Percentiles rank a stretch among this genome's conserved stretches.
These are phyloP conservation scores for Talaromyces thailandensis DNA, from an alignment of 495 filamentous ascomycete genomes.

Conservation along the genomic window DNA sequence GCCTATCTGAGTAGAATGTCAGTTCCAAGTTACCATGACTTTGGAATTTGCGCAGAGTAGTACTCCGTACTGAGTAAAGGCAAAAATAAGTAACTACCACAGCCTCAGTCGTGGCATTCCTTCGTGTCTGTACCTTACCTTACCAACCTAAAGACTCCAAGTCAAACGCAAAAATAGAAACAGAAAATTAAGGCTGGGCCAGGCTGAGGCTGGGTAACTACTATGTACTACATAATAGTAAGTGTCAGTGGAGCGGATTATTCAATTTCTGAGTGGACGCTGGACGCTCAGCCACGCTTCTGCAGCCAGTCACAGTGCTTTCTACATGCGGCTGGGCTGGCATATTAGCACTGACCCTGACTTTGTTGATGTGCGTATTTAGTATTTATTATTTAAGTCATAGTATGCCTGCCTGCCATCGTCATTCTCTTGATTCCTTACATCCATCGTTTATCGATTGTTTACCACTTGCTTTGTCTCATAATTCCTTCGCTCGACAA, in stretches of 20 bases:
- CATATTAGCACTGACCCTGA: background rate
- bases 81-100: background rate
- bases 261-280: background rate
- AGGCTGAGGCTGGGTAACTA: background rate
- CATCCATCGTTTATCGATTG: background rate
- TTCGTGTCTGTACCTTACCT: too few relatives aligned
- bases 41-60: background rate
- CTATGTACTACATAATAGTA: too few relatives aligned
- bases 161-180: slow-evolving; percentile 1
- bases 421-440: background rate
- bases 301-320: background rate
- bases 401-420: background rate
- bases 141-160: background rate
- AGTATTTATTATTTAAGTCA: background rate
- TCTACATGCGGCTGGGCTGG: background rate
- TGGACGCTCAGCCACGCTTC: slow-evolving; percentile 2
- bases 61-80: background rate
- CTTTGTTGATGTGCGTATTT: background rate
- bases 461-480: background rate
- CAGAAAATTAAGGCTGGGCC: background rate
- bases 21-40: background rate
- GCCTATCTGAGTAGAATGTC: background rate
- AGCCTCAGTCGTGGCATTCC: background rate
- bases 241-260: too few relatives aligned
- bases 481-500: background rate